These are phyloP conservation scores for Cudoniella acicularis DNA, from an alignment of 495 filamentous ascomycete genomes.

Conservation along the genomic window DNA sequence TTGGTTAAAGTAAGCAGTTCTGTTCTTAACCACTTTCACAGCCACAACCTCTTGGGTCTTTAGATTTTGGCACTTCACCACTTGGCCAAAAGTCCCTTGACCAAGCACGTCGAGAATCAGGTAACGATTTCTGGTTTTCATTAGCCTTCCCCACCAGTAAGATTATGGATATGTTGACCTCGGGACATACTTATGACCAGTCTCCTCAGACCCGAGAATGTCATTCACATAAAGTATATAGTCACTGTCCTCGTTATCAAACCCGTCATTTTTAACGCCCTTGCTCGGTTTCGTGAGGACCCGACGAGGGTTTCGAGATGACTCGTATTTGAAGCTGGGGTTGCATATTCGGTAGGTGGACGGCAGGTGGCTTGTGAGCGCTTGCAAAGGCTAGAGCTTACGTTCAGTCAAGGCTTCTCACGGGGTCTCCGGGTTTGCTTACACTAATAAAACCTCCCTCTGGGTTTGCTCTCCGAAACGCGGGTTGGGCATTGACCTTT, in stretches of 20 bases:
- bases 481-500: slow-evolving; percentile 78
- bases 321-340: slow-evolving; percentile 97
- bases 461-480: slow-evolving; percentile 89
- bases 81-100: slow-evolving; percentile 98
- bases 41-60: slow-evolving; percentile 98
- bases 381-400: slow-evolving; percentile 77
- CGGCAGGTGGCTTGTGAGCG: slow-evolving; percentile 88
- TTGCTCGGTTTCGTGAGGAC: slow-evolving; percentile 99
- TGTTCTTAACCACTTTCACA: slow-evolving; percentile 99
- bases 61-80: slow-evolving; percentile 98
- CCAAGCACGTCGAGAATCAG: slow-evolving; percentile 97
- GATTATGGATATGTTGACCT: slow-evolving; percentile 14
- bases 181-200: slow-evolving; percentile 81
- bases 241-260: slow-evolving; percentile 98
- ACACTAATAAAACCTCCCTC: slow-evolving; percentile 99
- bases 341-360: slow-evolving; percentile 98
- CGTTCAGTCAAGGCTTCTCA: slow-evolving; percentile 6
- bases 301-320: slow-evolving; percentile 92
- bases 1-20: slow-evolving; percentile 99
- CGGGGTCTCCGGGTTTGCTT: slow-evolving; percentile 30
- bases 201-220: slow-evolving; percentile 95
- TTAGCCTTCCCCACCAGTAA: slow-evolving; percentile 26
- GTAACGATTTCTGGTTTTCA: slow-evolving; percentile 74
- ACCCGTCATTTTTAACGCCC: slow-evolving; percentile 97
- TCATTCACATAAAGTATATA: slow-evolving; percentile 99